Conservation (phyloP, 345 rosid species). For the Clausena lansium region DNA sequence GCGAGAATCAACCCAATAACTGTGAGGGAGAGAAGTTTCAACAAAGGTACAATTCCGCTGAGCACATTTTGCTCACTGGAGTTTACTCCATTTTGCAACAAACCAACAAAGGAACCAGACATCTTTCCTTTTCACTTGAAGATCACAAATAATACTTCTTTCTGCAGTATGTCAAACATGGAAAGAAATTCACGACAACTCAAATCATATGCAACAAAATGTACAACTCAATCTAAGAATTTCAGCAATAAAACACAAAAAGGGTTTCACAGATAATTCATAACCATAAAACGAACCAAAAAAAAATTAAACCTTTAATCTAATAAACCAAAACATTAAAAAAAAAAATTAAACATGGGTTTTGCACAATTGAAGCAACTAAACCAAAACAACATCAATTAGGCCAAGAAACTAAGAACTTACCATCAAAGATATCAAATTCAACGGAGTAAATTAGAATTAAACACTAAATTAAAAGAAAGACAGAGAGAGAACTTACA, state of each 20-base stretch:
- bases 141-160: not conserved
- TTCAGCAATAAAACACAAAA: too few species aligned
- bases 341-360: not conserved
- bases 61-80: conserved; percentile 41
- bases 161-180: conserved; percentile 15
- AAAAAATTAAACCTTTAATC: not conserved
- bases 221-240: not conserved
- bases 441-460: not conserved
- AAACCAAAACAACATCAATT: not conserved
- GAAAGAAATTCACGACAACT: not conserved
- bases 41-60: conserved; percentile 61
- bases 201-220: not conserved
- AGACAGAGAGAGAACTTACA: not conserved
- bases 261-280: not conserved
- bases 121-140: conserved; percentile 19
- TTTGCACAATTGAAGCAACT: not conserved
- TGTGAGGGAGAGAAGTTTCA: conserved; percentile 75
- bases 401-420: not conserved
- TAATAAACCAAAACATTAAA: not conserved
- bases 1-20: conserved; percentile 81
- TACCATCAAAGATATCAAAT: not conserved
- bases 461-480: not conserved
- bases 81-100: conserved; percentile 21
- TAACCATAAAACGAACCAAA: not conserved
- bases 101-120: conserved; percentile 16